Evolutionary conservation across 306 rosid genomes (phyloP), one percentile per base, ranked within the genome.

Genomic region (Cucurbita ficifolia): DNA sequence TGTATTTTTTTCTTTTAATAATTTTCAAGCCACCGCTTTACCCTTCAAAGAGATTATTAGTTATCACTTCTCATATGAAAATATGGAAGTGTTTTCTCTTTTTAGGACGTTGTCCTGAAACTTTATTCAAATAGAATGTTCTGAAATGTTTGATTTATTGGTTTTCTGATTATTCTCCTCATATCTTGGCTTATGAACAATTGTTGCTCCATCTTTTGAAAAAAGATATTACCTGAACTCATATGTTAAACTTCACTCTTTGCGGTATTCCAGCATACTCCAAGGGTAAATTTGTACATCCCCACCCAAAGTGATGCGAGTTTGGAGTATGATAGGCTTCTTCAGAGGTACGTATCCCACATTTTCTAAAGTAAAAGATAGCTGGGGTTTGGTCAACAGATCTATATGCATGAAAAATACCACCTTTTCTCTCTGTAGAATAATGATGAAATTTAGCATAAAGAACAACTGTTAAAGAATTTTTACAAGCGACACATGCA

Each of bases 301-400:
- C 97, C 96, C 65, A 87, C 80, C 78, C 18, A 80, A 46, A 88
- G 74, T 76, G 89, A 88, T 77, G 97, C 96, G 29, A 87, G 90
- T 79, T 81, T 86, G 85, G 98, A 93, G 79, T 88, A 90, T 80
- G 90, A 87, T 57, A 91, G 96, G 62, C 96, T 90, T 77, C 84
- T 83, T 72, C 88, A 93, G 79, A 90, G 98, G 97, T 87, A 80
- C 0, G 45, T 77, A 45, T 51, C 76, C 49, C 21, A 38, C 51
- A 52, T n/a, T 52, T n/a, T 53, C 36, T 16, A 35, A 51, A 72
- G 33, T 5, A 52, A 16, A 72, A 63, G 39, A 6, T 67, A 43
- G 18, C 10, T 12, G 43, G 19, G 55, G 55, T 55, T 22, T 46
- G 6, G 42, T 13, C 55, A 45, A 68, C 11, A 21, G 29, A 46